Evolutionary conservation across 2,329 filamentous ascomycete species (phyloP).

Genomic region (Pochonia chlamydosporia): DNA sequence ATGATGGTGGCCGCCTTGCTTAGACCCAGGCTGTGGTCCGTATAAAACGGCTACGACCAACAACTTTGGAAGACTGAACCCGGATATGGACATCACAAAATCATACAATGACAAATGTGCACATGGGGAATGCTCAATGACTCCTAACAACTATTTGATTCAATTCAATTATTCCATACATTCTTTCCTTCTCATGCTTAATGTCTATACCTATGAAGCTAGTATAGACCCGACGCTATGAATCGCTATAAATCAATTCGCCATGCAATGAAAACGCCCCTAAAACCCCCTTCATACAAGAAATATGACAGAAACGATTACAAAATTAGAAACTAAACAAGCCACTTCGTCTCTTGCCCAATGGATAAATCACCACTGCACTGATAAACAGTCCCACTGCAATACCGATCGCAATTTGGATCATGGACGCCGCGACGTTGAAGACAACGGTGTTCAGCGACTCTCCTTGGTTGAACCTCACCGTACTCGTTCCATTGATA

Average conservation of each 20-base stretch:
- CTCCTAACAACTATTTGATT: too few relatives aligned
- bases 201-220: too few relatives aligned
- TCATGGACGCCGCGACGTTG: slow-evolving; percentile 43
- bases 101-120: too few relatives aligned
- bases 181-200: too few relatives aligned
- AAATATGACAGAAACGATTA: not conserved
- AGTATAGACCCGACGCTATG: too few relatives aligned
- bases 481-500: slow-evolving; percentile 29
- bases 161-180: too few relatives aligned
- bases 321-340: slow-evolving; percentile 38
- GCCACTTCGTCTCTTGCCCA: slow-evolving; percentile 43
- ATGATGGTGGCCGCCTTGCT: too few relatives aligned
- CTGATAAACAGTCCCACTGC: slow-evolving; percentile 45
- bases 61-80: too few relatives aligned
- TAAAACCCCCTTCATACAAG: not conserved
- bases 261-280: not conserved
- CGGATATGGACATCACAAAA: too few relatives aligned
- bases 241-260: not conserved
- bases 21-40: too few relatives aligned
- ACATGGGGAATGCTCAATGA: too few relatives aligned
- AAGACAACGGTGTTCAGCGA: slow-evolving; percentile 33
- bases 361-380: slow-evolving; percentile 41
- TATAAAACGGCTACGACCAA: too few relatives aligned
- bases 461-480: slow-evolving; percentile 15
- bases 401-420: slow-evolving; percentile 47